Conservation (phyloP, 2,329 filamentous ascomycete species). For the Metarhizium anisopliae region DNA sequence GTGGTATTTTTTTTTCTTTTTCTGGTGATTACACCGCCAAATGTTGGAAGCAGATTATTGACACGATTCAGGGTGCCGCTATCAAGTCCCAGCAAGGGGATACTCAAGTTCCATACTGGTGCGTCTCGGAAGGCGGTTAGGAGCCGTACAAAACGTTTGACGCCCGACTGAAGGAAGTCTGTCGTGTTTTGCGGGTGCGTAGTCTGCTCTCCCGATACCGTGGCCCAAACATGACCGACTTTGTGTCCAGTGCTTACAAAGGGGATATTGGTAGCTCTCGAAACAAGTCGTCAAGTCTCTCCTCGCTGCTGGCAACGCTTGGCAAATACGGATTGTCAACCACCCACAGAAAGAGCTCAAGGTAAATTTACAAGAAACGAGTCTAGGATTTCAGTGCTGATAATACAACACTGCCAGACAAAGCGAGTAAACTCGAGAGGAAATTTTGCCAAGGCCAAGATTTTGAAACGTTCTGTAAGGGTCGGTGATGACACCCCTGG, state of each 20-base stretch:
- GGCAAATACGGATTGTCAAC: conserved; percentile 17
- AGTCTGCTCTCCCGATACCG: background rate
- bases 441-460: background rate
- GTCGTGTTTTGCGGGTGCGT: conserved; percentile 13
- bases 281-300: conserved; percentile 17
- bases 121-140: conserved; percentile 19
- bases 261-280: background rate
- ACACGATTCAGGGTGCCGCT: conserved; percentile 9
- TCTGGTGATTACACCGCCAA: too few relatives aligned
- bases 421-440: background rate
- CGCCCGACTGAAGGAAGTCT: conserved; percentile 16
- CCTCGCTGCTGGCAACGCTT: conserved; percentile 14
- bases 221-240: background rate
- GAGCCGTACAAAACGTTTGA: conserved; percentile 17
- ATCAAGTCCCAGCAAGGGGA: conserved; percentile 18
- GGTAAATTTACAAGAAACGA: conserved; percentile 4
- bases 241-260: background rate
- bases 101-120: conserved; percentile 16
- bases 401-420: background rate
- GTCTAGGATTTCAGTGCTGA: background rate
- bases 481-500: background rate
- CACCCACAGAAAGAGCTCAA: conserved; percentile 15
- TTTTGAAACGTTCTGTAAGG: background rate
- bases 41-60: background rate
- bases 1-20: conserved; percentile 10